These are phyloP conservation scores for Ailanthus altissimus DNA, from an alignment of 345 rosid species.

Conservation along the genomic window DNA sequence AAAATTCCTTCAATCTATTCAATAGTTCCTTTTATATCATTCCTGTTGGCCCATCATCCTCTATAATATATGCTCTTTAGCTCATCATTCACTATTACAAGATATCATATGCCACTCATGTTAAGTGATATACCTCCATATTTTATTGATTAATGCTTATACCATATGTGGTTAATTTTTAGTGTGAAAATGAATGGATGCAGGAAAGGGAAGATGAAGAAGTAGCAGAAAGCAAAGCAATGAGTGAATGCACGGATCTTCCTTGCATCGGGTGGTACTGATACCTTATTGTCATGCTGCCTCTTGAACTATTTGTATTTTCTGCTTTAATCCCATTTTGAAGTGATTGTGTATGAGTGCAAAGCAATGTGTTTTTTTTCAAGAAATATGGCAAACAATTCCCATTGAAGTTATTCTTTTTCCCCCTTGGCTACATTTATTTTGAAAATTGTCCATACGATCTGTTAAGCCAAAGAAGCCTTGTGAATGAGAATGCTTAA, in stretches of 20 bases:
- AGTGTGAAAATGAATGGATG: constrained; percentile 7
- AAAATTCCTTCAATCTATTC: too few species aligned
- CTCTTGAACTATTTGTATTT: constrained; percentile 24
- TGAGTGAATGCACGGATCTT: constrained; percentile 10
- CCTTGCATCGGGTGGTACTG: constrained; percentile 24
- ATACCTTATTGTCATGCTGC: constrained; percentile 19
- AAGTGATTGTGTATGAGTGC: constrained; percentile 29
- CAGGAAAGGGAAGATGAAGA: constrained; percentile 36
- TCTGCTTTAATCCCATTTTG: constrained; percentile 31
- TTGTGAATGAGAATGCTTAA: background rate
- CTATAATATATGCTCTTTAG: too few species aligned
- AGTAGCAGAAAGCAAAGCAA: constrained; percentile 16
- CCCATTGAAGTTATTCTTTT: constrained; percentile 26
- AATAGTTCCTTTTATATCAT: too few species aligned
- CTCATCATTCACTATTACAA: too few species aligned
- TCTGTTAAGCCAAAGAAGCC: background rate
- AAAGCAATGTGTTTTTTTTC: constrained; percentile 38
- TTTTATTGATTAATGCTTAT: too few species aligned
- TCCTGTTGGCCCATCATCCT: too few species aligned
- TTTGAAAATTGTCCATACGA: constrained; percentile 24
- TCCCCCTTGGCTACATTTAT: background rate
- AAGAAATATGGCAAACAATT: constrained; percentile 29
- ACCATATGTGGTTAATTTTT: background rate
- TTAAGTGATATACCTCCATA: too few species aligned
- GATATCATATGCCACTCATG: too few species aligned